These are phyloP conservation scores for Elaphomyces granulatus DNA, from an alignment of 495 filamentous ascomycete genomes.

Conservation along the genomic window DNA sequence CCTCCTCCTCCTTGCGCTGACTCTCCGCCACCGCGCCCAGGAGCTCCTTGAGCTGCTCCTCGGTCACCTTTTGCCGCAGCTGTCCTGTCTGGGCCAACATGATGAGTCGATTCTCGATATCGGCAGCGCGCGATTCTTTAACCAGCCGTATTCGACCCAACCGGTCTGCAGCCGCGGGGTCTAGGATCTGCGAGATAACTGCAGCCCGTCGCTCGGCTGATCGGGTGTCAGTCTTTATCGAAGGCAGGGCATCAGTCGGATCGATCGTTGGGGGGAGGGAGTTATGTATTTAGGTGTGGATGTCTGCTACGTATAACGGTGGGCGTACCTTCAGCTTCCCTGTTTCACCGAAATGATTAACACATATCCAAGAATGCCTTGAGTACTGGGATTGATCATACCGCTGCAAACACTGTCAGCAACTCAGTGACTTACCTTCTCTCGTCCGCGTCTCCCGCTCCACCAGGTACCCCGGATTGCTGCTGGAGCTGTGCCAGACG, in stretches of 20 bases:
- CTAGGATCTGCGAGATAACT: conserved; percentile 82
- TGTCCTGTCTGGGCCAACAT: conserved; percentile 81
- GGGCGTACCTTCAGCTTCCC: conserved; percentile 53
- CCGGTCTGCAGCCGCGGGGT: conserved; percentile 84
- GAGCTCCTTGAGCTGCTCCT: conserved; percentile 85
- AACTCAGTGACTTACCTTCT: conserved; percentile 47
- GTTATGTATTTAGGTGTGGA: neutral
- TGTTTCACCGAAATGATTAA: conserved; percentile 10
- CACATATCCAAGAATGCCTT: neutral
- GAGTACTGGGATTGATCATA: no score
- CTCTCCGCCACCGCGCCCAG: conserved; percentile 69
- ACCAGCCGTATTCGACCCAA: conserved; percentile 90
- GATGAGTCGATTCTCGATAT: conserved; percentile 86
- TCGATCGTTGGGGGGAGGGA: conserved; percentile 4
- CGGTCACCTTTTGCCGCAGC: conserved; percentile 73
- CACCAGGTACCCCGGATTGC: conserved; percentile 39
- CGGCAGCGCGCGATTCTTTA: conserved; percentile 77
- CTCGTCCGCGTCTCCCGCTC: conserved; percentile 45
- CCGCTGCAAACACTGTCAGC: no score
- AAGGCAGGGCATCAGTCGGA: neutral
- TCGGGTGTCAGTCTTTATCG: neutral
- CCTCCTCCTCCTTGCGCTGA: conserved; percentile 40
- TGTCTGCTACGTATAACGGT: conserved; percentile 2
- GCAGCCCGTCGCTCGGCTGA: conserved; percentile 42
- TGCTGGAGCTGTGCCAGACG: conserved; percentile 82